Base-by-base conservation (phyloP, 257 asterid species). In the Solanum tarijense region DNA sequence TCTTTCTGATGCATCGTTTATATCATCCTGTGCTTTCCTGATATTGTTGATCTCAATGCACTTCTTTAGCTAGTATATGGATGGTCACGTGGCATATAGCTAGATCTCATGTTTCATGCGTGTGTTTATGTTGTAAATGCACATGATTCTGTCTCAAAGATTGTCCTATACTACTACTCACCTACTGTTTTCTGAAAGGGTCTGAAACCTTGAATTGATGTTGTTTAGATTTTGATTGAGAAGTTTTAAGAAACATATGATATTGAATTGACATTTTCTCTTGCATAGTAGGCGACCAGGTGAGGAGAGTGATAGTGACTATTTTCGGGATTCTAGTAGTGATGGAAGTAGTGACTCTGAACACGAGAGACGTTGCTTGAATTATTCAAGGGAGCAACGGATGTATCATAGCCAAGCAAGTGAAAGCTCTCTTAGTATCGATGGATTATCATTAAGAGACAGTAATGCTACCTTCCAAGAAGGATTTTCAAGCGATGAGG, bases 281-380 rank as follows among this genome's bases (percentile, higher is more conserved):
- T 48, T 86, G 52, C 89, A 46, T 71, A 83, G 84, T 86, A 96
- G 99, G 95, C 94, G 86, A 87, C 93, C 88, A 32, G 98, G 96
- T 75, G 98, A 96, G 91, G 99, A 96, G 89, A 96, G 99, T 88
- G 99, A 97, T 89, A 90, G 93, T 69, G 98, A 94, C 85, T 93
- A 82, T 89, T 92, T 90, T 88, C 93, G 95, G 92, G 99, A 96
- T 90, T 94, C 98, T 76, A 91, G 98, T 91, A 97, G 99, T 86
- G 98, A 96, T 83, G 95, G 98, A 79, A 96, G 98, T 90, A 97
- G 99, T 92, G 99, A 97, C 90, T 90, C 92, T 84, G 98, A 96
- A 86, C 96, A 90, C 46, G 98, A 96, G 69, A 92, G 94, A 87
- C 90, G 89, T 87, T 88, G 87, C 91, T 88, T 83, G 84, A 92